These are phyloP conservation scores for Erythrophleum ivorense DNA, from an alignment of 331 rosid genomes.

Conservation along the genomic window DNA sequence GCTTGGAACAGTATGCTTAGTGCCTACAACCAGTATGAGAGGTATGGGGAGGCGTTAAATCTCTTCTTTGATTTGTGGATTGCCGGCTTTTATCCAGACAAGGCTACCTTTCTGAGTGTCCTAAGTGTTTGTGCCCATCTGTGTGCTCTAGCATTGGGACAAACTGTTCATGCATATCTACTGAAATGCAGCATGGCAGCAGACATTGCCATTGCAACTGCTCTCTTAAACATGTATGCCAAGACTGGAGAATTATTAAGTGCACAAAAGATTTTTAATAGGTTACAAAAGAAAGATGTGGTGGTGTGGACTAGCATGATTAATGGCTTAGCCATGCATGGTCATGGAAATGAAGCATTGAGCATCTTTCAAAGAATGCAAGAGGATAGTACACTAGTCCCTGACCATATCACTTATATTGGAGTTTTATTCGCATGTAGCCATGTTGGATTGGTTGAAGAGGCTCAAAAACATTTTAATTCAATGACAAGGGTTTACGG, in stretches of 20 bases:
- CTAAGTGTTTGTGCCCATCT: constrained; percentile 60
- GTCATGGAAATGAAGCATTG: constrained; percentile 70
- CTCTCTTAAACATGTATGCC: constrained; percentile 73
- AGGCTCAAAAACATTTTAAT: constrained; percentile 61
- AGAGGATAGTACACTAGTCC: constrained; percentile 55
- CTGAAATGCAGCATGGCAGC: constrained; percentile 47
- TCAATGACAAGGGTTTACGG: constrained; percentile 56
- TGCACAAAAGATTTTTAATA: constrained; percentile 53
- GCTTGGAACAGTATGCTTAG: constrained; percentile 73
- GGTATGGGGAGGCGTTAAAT: constrained; percentile 50
- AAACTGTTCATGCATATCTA: constrained; percentile 58
- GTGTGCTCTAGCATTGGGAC: constrained; percentile 64
- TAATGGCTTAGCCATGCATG: constrained; percentile 66
- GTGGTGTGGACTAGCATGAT: constrained; percentile 83
- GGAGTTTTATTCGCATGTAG: constrained; percentile 78
- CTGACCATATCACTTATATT: constrained; percentile 64
- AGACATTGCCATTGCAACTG: constrained; percentile 62
- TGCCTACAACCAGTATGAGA: constrained; percentile 66
- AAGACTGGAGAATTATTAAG: constrained; percentile 65
- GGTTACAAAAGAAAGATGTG: constrained; percentile 65
- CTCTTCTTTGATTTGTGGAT: constrained; percentile 54
- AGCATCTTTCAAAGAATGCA: constrained; percentile 64
- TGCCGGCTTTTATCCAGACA: constrained; percentile 56
- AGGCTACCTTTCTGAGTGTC: constrained; percentile 59
- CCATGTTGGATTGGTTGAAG: constrained; percentile 69